Percentiles rank a stretch among this genome's conserved stretches.
These are phyloP conservation scores for Coemansia interrupta DNA, from an alignment of 192 early-diverging fungal species.

Conservation along the genomic window DNA sequence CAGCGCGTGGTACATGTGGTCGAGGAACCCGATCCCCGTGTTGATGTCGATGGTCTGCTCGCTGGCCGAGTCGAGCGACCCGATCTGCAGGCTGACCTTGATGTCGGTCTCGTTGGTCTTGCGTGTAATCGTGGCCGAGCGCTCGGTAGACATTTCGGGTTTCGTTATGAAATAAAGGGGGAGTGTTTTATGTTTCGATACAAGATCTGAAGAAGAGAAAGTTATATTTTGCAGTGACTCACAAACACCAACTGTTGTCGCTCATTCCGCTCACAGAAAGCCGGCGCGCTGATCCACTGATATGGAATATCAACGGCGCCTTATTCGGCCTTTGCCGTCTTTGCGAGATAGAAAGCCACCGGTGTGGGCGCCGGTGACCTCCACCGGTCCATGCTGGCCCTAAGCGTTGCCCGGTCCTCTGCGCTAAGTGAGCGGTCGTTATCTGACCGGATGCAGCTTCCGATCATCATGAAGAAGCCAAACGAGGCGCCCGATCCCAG, in stretches of 20 bases:
- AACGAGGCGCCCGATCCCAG: slow-evolving; percentile 74
- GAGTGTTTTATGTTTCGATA: neutral
- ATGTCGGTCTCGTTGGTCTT: slow-evolving; percentile 97
- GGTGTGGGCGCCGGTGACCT: slow-evolving; percentile 24
- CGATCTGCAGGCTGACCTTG: slow-evolving; percentile 61
- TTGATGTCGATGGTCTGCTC: slow-evolving; percentile 74
- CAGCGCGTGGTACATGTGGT: slow-evolving; percentile 99
- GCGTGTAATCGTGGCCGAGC: slow-evolving; percentile 63
- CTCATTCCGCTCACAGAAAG: no score
- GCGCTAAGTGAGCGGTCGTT: slow-evolving; percentile 25
- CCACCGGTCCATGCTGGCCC: slow-evolving; percentile 41
- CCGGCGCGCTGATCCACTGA: neutral
- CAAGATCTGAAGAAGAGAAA: neutral
- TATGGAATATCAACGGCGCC: no score
- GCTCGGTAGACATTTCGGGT: slow-evolving; percentile 22
- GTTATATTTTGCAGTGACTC: neutral
- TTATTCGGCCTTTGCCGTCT: slow-evolving; percentile 12
- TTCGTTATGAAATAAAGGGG: neutral
- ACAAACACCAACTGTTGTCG: neutral
- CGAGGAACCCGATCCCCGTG: slow-evolving; percentile 96
- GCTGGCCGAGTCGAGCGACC: slow-evolving; percentile 51
- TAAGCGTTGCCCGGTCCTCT: slow-evolving; percentile 27
- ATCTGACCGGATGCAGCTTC: slow-evolving; percentile 55
- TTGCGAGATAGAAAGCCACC: slow-evolving; percentile 32
- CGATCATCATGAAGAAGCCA: slow-evolving; percentile 76